A percentile compares a stretch with the other conserved stretches of the same genome.
These are phyloP conservation scores for Colletotrichum euphorbiae DNA, from an alignment of 2,329 filamentous ascomycete species.

Conservation along the genomic window DNA sequence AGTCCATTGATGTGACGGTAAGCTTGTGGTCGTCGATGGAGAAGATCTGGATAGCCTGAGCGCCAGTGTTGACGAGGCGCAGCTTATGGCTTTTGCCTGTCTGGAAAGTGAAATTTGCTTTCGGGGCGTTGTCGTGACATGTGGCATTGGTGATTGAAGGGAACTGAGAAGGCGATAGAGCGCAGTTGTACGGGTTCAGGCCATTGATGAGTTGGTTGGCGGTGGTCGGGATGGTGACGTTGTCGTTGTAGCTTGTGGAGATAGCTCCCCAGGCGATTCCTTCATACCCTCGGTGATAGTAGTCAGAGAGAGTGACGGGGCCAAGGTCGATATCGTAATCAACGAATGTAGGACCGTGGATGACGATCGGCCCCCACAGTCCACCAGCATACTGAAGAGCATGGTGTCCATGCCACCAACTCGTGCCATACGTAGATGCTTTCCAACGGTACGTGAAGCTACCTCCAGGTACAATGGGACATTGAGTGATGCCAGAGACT, in stretches of 20 bases:
- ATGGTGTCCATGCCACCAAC: constrained; percentile 72
- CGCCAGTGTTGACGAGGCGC: constrained; percentile 36
- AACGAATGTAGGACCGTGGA: constrained; percentile 64
- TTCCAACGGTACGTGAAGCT: constrained; percentile 67
- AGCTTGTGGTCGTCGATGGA: constrained; percentile 34
- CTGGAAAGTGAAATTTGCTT: constrained; percentile 19
- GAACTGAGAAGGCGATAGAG: constrained; percentile 64
- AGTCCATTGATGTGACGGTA: constrained; percentile 27
- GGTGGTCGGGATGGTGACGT: constrained; percentile 51
- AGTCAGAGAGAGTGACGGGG: constrained; percentile 66
- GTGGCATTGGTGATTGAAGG: constrained; percentile 61
- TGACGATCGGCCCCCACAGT: constrained; percentile 67
- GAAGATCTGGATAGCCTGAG: constrained; percentile 36
- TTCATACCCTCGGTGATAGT: constrained; percentile 64
- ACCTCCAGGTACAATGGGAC: constrained; percentile 62
- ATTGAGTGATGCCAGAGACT: constrained; percentile 61
- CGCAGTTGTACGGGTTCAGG: constrained; percentile 54
- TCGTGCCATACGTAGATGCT: constrained; percentile 64
- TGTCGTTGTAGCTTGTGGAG: constrained; percentile 55
- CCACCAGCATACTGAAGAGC: constrained; percentile 63
- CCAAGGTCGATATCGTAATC: constrained; percentile 71
- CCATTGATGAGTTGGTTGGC: constrained; percentile 58
- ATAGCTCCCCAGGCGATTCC: constrained; percentile 59
- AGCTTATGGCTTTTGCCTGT: constrained; percentile 34
- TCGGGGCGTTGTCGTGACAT: constrained; percentile 16